Evolutionary conservation across 2,329 filamentous ascomycete species (phyloP).

Genomic region (Apiospora hydei): DNA sequence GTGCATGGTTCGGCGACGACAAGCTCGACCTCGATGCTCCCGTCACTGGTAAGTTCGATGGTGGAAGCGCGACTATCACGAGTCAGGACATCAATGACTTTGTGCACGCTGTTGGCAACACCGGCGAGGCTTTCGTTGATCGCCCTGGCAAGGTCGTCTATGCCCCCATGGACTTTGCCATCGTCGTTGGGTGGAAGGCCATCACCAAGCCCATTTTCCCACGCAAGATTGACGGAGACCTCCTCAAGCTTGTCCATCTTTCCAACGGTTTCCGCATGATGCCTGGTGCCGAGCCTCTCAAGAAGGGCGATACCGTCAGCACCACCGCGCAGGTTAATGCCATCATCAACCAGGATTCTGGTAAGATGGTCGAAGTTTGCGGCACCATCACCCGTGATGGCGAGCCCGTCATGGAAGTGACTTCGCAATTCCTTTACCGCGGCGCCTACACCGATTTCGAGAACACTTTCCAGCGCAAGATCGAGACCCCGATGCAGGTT

Average conservation of each 20-base stretch:
- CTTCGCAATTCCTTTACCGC: constrained; percentile 96
- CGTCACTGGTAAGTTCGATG: constrained; percentile 88
- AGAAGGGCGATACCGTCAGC: constrained; percentile 91
- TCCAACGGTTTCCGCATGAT: constrained; percentile 99
- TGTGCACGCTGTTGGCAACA: constrained; percentile 98
- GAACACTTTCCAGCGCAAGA: constrained; percentile 98
- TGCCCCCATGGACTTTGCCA: constrained; percentile 98
- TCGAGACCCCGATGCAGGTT: constrained; percentile 93
- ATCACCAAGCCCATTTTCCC: constrained; percentile 99
- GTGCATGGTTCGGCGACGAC: constrained; percentile 94
- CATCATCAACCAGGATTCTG: constrained; percentile 96
- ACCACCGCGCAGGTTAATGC: constrained; percentile 97
- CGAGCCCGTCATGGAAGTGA: constrained; percentile 94
- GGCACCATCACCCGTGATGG: constrained; percentile 90
- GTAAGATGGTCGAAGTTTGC: constrained; percentile 99
- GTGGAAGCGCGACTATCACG: constrained; percentile 86
- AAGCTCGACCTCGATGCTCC: constrained; percentile 81
- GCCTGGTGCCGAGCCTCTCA: constrained; percentile 90
- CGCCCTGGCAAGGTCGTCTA: constrained; percentile 92
- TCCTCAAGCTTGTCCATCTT: constrained; percentile 94
- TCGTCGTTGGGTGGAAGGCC: constrained; percentile 98
- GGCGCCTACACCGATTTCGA: constrained; percentile 92
- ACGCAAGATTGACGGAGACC: constrained; percentile 91
- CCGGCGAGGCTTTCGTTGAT: constrained; percentile 95
- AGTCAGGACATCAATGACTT: constrained; percentile 97